Conservation (phyloP, 169 alveolate species). For the Plasmodium yoelii region DNA sequence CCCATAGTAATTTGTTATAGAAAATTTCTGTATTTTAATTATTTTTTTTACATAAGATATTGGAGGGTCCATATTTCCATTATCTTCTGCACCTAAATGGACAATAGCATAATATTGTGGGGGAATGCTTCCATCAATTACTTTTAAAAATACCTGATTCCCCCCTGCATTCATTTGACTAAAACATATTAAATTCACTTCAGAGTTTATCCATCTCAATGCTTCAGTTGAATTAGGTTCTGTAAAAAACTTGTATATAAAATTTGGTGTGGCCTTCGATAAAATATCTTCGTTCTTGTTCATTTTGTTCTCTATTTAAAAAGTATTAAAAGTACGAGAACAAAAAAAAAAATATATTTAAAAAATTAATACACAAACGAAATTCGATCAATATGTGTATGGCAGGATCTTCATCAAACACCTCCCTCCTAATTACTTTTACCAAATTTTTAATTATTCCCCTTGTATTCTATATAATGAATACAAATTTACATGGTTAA, state of each 20-base stretch:
- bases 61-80: not conserved
- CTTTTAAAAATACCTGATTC: slow-evolving; percentile 62
- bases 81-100: slow-evolving; percentile 44
- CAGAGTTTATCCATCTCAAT: slow-evolving; percentile 24
- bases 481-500: too few relatives aligned
- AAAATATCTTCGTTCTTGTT: slow-evolving; percentile 66
- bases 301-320: slow-evolving; percentile 14
- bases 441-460: too few relatives aligned
- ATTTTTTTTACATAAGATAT: slow-evolving; percentile 62
- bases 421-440: too few relatives aligned
- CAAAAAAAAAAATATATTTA: not conserved
- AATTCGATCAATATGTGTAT: too few relatives aligned
- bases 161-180: slow-evolving; percentile 75
- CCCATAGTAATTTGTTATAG: slow-evolving; percentile 68
- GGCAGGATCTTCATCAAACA: too few relatives aligned
- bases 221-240: slow-evolving; percentile 45
- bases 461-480: too few relatives aligned
- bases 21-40: slow-evolving; percentile 39
- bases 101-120: slow-evolving; percentile 69
- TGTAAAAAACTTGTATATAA: slow-evolving; percentile 63
- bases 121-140: slow-evolving; percentile 60
- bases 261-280: slow-evolving; percentile 69
- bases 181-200: slow-evolving; percentile 48
- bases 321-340: not conserved
- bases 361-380: not conserved